phyloP scores from a whole-genome alignment of 768 basidiomycete genomes.

The Nevesoporus exiguus region DNA sequence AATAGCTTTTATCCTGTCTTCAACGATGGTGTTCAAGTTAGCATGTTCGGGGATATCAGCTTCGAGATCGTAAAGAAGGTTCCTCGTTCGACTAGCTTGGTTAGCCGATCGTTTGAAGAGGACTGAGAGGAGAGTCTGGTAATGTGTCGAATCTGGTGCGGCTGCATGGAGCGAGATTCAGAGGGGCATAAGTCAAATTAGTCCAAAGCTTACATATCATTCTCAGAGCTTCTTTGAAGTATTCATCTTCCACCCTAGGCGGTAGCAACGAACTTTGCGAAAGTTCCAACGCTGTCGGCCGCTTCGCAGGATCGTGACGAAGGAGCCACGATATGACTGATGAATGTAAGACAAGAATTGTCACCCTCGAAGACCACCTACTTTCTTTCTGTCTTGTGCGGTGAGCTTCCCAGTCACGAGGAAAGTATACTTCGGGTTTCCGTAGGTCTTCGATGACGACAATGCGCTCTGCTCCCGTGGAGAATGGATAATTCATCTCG shows the following conservation, averaged over 20 bases:
- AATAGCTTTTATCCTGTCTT: slow-evolving; percentile 70
- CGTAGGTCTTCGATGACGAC: slow-evolving; percentile 78
- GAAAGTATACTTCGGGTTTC: slow-evolving; percentile 71
- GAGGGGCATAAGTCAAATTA: background rate
- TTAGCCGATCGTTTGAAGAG: slow-evolving; percentile 74
- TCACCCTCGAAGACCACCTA: slow-evolving; percentile 34
- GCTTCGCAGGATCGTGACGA: slow-evolving; percentile 71
- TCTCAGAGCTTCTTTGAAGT: slow-evolving; percentile 74
- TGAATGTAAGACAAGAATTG: slow-evolving; percentile 3
- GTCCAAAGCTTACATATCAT: slow-evolving; percentile 58
- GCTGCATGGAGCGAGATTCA: slow-evolving; percentile 37
- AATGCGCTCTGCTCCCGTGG: slow-evolving; percentile 80
- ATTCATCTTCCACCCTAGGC: slow-evolving; percentile 75
- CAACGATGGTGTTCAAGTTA: slow-evolving; percentile 68
- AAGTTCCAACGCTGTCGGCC: slow-evolving; percentile 81
- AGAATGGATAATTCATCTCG: slow-evolving; percentile 89
- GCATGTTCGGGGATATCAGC: slow-evolving; percentile 66
- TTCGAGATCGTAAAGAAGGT: slow-evolving; percentile 73
- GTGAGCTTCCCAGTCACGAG: slow-evolving; percentile 64
- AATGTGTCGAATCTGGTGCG: slow-evolving; percentile 77
- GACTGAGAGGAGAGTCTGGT: slow-evolving; percentile 71
- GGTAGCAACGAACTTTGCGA: slow-evolving; percentile 78
- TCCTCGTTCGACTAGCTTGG: slow-evolving; percentile 57
- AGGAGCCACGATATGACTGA: slow-evolving; percentile 78
- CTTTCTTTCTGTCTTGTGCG: slow-evolving; percentile 66